A percentile compares a stretch with the other conserved stretches of the same genome.
These are phyloP conservation scores for Colletotrichum euphorbiae DNA, from an alignment of 2,329 filamentous ascomycete species.

Conservation along the genomic window DNA sequence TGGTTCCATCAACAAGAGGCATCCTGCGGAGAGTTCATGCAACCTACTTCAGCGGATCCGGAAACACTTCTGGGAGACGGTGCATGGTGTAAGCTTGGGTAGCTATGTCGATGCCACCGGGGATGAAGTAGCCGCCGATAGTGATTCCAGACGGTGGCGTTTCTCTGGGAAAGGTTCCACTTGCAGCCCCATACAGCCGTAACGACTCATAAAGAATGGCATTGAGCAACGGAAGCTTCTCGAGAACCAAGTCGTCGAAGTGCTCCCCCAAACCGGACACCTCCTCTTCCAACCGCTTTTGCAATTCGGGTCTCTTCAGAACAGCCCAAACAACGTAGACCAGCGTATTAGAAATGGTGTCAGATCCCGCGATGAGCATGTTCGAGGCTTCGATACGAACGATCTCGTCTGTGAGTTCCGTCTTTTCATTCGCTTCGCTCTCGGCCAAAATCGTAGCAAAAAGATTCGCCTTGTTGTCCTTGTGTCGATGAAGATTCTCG, in stretches of 20 bases:
- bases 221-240: conserved; percentile 54
- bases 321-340: conserved; percentile 60
- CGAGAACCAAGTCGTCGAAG: conserved; percentile 49
- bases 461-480: conserved; percentile 15
- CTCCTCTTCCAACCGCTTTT: conserved; percentile 49
- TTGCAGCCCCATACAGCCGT: conserved; percentile 55
- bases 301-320: conserved; percentile 47
- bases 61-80: conserved; percentile 54
- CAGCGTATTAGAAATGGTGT: conserved; percentile 62
- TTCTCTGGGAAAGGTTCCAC: conserved; percentile 52
- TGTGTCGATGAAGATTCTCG: conserved; percentile 7
- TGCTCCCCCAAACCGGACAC: conserved; percentile 41
- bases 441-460: conserved; percentile 19
- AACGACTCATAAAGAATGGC: conserved; percentile 59
- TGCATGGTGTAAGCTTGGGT: conserved; percentile 61
- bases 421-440: conserved; percentile 17
- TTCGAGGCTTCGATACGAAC: conserved; percentile 53
- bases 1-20: background rate
- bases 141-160: conserved; percentile 54
- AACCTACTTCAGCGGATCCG: conserved; percentile 49
- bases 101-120: conserved; percentile 52
- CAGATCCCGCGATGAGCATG: conserved; percentile 63
- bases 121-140: conserved; percentile 54
- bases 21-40: too few relatives aligned
- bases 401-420: conserved; percentile 44